A percentile compares a stretch with the other conserved stretches of the same genome.
Conservation (phyloP, 179 eudicot species). For the Patellifolia procumbens region DNA sequence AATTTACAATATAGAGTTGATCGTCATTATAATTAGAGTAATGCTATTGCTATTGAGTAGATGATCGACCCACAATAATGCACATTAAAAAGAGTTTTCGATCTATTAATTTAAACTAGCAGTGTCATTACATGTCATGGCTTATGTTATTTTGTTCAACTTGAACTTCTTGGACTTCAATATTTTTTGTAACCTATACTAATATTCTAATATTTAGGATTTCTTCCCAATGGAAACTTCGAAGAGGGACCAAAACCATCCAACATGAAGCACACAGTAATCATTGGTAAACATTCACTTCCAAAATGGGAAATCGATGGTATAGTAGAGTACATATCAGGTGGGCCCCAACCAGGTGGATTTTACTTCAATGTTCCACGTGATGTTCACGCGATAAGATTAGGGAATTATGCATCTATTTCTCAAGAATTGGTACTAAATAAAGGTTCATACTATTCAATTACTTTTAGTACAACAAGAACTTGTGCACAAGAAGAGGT, state of each 20-base stretch:
- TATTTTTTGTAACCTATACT: no score
- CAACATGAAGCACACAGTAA: slow-evolving; percentile 40
- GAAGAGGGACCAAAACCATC: slow-evolving; percentile 44
- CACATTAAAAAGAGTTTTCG: no score
- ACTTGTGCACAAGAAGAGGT: slow-evolving; percentile 64
- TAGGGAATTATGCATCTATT: slow-evolving; percentile 54
- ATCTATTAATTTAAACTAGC: no score
- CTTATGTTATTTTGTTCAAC: no score
- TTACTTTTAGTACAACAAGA: slow-evolving; percentile 52
- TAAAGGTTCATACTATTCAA: slow-evolving; percentile 38
- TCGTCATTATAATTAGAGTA: no score
- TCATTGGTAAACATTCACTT: slow-evolving; percentile 41
- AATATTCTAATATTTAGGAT: slow-evolving; percentile 22
- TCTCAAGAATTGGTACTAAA: slow-evolving; percentile 39
- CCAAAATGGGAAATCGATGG: slow-evolving; percentile 54
- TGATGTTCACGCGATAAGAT: slow-evolving; percentile 47
- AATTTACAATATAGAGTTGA: no score
- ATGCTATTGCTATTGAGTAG: no score
- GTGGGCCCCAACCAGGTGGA: slow-evolving; percentile 55
- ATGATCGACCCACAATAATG: no score
- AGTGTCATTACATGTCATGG: no score
- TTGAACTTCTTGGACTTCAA: no score
- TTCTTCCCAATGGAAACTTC: slow-evolving; percentile 58
- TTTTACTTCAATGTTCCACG: slow-evolving; percentile 48
- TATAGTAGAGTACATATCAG: slow-evolving; percentile 54